Evolutionary conservation across 805 yeast genomes (phyloP).

Genomic region (Schwanniomyces sp.): DNA sequence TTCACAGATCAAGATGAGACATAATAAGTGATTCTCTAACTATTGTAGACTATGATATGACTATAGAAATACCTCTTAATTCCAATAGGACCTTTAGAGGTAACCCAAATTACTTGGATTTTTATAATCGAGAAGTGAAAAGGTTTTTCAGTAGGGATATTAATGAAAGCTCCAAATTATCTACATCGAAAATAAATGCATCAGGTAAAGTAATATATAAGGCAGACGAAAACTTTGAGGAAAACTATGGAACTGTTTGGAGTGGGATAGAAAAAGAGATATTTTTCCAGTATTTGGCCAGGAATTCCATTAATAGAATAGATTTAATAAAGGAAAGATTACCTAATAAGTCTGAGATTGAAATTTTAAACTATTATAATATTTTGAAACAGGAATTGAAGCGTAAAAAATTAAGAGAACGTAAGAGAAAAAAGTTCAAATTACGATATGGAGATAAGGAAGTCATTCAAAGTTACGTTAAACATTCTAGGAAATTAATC

Average conservation of each 20-base stretch:
- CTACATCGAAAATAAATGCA: slow-evolving; percentile 11
- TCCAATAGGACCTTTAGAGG: slow-evolving; percentile 21
- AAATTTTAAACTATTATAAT: slow-evolving; percentile 47
- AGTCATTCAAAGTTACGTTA: neutral
- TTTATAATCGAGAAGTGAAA: slow-evolving; percentile 28
- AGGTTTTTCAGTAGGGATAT: slow-evolving; percentile 14
- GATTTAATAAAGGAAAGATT: slow-evolving; percentile 40
- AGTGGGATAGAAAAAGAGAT: slow-evolving; percentile 45
- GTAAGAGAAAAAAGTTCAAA: slow-evolving; percentile 4
- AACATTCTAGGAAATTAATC: slow-evolving; percentile 17
- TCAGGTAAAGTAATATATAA: slow-evolving; percentile 13
- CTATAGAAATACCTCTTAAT: slow-evolving; percentile 1
- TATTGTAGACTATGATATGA: slow-evolving; percentile 1
- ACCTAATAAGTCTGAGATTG: slow-evolving; percentile 41
- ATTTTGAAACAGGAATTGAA: slow-evolving; percentile 29
- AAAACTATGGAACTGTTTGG: slow-evolving; percentile 42
- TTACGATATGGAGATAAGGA: neutral
- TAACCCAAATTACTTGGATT: slow-evolving; percentile 23
- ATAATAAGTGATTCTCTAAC: neutral
- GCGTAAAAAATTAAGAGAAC: slow-evolving; percentile 16
- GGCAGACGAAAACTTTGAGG: slow-evolving; percentile 2
- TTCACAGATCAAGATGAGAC: neutral
- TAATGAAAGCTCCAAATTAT: slow-evolving; percentile 4
- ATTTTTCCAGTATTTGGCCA: slow-evolving; percentile 50
- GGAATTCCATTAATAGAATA: slow-evolving; percentile 48